Evolutionary conservation across 495 filamentous ascomycete genomes (phyloP).

Genomic region (Neurospora sp.): DNA sequence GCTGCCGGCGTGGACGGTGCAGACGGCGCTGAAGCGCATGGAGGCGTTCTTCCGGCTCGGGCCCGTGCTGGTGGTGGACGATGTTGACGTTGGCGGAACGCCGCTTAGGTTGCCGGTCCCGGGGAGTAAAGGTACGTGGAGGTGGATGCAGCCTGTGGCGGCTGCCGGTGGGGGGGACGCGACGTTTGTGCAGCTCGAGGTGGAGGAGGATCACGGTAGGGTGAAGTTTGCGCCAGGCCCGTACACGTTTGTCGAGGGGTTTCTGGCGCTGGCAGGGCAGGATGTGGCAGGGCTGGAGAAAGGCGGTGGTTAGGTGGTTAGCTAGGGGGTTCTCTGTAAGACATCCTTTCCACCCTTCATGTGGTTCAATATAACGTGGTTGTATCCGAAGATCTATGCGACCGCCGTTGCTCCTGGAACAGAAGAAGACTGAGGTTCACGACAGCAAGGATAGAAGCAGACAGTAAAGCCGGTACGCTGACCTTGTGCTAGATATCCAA

Average conservation of each 20-base stretch:
- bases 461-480: too few species aligned
- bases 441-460: too few species aligned
- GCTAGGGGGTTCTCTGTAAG: too few species aligned
- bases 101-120: too few species aligned
- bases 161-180: background rate
- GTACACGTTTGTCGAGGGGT: slow-evolving; percentile 37
- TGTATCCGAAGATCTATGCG: too few species aligned
- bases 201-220: background rate
- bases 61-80: slow-evolving; percentile 25
- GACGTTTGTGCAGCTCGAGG: background rate
- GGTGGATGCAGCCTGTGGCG: slow-evolving; percentile 39
- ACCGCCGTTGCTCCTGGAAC: too few species aligned
- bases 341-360: too few species aligned
- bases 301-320: too few species aligned
- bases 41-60: slow-evolving; percentile 39
- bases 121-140: slow-evolving; percentile 22
- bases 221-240: slow-evolving; percentile 19
- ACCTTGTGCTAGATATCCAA: too few species aligned
- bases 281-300: too few species aligned
- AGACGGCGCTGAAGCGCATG: slow-evolving; percentile 33
- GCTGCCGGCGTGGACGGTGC: slow-evolving; percentile 35
- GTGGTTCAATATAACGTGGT: too few species aligned
- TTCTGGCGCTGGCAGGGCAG: slow-evolving; percentile 26
- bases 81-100: slow-evolving; percentile 8
- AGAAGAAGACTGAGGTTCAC: too few species aligned